Percentiles rank a stretch among this genome's conserved stretches.
Conservation (phyloP, 345 rosid genomes). For the Corymbia maculata region DNA sequence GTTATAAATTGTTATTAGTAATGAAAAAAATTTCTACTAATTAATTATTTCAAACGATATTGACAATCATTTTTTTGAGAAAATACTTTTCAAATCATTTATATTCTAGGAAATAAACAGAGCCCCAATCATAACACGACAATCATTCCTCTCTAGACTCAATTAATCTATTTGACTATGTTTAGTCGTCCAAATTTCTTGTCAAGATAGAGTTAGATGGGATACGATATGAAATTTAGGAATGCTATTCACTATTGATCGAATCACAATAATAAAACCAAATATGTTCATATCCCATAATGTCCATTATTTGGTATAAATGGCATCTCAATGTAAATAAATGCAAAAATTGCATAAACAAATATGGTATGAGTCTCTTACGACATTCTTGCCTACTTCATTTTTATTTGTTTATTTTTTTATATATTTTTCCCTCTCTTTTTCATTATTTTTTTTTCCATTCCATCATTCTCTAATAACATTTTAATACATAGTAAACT, state of each 20-base stretch:
- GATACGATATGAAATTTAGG: not conserved
- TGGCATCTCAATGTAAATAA: no score
- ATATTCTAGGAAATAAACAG: no score
- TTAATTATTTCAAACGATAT: no score
- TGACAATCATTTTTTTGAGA: no score
- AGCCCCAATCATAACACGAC: not conserved
- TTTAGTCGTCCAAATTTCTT: no score
- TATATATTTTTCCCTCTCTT: no score
- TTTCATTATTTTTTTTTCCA: no score
- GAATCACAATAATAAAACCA: not conserved
- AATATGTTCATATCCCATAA: not conserved
- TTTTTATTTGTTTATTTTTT: not conserved
- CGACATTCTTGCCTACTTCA: not conserved
- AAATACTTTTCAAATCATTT: not conserved
- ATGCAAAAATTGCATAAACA: not conserved
- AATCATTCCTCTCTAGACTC: not conserved
- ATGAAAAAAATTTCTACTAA: no score
- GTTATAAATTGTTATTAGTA: no score
- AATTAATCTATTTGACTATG: not conserved
- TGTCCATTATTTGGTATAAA: not conserved
- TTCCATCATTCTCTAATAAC: not conserved
- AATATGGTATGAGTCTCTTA: not conserved
- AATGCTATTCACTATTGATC: no score
- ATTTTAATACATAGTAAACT: not conserved
- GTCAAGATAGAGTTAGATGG: accelerated